phyloP scores from a whole-genome alignment of 2,329 filamentous ascomycete species.

The Colletotrichum orbiculare region DNA sequence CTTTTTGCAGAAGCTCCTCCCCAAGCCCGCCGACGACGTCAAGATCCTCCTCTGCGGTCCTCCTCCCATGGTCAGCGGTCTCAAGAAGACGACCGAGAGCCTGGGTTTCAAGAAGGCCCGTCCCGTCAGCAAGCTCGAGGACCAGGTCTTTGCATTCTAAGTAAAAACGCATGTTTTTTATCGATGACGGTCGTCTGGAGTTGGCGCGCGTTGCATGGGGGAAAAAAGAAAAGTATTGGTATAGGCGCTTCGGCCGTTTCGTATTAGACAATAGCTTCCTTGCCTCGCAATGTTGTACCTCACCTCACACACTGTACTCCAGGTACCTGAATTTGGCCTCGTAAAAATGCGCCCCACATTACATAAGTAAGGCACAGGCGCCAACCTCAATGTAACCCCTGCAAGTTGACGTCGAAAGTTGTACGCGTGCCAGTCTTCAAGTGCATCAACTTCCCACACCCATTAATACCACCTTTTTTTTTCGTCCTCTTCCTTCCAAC shows the following conservation, averaged over 20 bases:
- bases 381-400: conserved; percentile 24
- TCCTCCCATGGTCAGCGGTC: conserved; percentile 93
- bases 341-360: conserved; percentile 16
- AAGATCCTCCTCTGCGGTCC: conserved; percentile 96
- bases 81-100: conserved; percentile 94
- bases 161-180: not conserved
- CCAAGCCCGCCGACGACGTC: conserved; percentile 84
- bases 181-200: not conserved
- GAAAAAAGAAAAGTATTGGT: not conserved
- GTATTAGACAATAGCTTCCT: conserved; percentile 12
- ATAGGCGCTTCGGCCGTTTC: conserved; percentile 4
- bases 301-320: not conserved
- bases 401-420: conserved; percentile 35
- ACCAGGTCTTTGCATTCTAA: conserved; percentile 95
- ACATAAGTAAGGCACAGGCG: conserved; percentile 24
- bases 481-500: not conserved
- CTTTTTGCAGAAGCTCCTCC: conserved; percentile 75
- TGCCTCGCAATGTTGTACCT: conserved; percentile 5
- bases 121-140: conserved; percentile 96
- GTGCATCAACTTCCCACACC: conserved; percentile 7
- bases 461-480: not conserved
- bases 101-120: conserved; percentile 92
- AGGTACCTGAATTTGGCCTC: not conserved
- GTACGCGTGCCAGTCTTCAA: conserved; percentile 10
- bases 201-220: not conserved